A percentile compares a stretch with the other conserved stretches of the same genome.
phyloP scores from a whole-genome alignment of 2,329 filamentous ascomycete species.

The Colletotrichum sp. region DNA sequence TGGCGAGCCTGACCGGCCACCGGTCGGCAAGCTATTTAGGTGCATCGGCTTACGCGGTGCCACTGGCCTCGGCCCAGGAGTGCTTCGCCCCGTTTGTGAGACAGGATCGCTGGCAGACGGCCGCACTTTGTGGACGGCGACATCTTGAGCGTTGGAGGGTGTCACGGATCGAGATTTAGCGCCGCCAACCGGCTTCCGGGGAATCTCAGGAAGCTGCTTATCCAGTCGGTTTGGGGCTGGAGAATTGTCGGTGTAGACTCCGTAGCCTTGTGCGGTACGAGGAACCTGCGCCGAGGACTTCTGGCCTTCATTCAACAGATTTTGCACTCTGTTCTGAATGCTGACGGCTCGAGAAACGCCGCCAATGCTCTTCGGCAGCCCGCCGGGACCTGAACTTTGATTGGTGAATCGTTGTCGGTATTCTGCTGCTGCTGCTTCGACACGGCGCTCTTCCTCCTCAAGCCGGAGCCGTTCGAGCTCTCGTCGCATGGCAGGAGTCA shows the following conservation, averaged over 20 bases:
- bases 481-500: slow-evolving; percentile 87
- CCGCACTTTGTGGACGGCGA: slow-evolving; percentile 23
- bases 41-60: slow-evolving; percentile 68
- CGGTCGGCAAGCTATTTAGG: slow-evolving; percentile 60
- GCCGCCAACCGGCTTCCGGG: slow-evolving; percentile 55
- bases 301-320: slow-evolving; percentile 79
- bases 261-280: slow-evolving; percentile 86
- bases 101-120: slow-evolving; percentile 26
- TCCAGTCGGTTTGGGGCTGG: slow-evolving; percentile 39
- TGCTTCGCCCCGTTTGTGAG: slow-evolving; percentile 25
- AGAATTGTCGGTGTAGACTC: slow-evolving; percentile 74
- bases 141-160: slow-evolving; percentile 23
- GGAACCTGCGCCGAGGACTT: slow-evolving; percentile 62
- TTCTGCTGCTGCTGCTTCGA: slow-evolving; percentile 87
- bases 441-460: slow-evolving; percentile 86
- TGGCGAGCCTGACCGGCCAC: slow-evolving; percentile 47
- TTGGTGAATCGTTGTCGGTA: slow-evolving; percentile 79
- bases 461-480: slow-evolving; percentile 85
- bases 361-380: slow-evolving; percentile 60
- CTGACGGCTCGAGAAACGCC: slow-evolving; percentile 72
- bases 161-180: slow-evolving; percentile 33
- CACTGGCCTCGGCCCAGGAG: slow-evolving; percentile 43
- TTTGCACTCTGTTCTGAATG: slow-evolving; percentile 92
- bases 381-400: slow-evolving; percentile 41
- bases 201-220: slow-evolving; percentile 48